These are phyloP conservation scores for Teratosphaeria zuluensis DNA, from an alignment of 2,329 filamentous ascomycete species.

Conservation along the genomic window DNA sequence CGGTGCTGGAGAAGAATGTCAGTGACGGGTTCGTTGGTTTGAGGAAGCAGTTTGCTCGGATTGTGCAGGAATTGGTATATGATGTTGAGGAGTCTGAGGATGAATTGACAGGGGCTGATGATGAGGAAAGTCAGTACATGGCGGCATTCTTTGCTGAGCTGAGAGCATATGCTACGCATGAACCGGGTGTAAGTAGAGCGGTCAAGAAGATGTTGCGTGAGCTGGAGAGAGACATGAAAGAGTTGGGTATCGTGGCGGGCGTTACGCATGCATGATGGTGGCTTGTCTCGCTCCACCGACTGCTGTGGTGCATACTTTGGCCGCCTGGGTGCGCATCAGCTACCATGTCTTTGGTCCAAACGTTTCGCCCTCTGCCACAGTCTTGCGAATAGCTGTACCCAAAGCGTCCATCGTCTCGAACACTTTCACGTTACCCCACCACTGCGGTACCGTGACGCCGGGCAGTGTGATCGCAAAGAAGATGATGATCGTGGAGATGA, in stretches of 20 bases:
- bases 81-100: background rate
- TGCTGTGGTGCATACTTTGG: background rate
- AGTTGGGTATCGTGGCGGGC: background rate
- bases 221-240: background rate
- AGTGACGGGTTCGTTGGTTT: background rate
- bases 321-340: background rate
- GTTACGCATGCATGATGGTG: background rate
- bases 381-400: constrained; percentile 21
- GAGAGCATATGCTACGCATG: background rate
- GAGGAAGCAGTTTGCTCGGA: background rate
- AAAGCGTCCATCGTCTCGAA: constrained; percentile 17
- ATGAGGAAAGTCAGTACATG: background rate
- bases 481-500: constrained; percentile 28
- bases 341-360: constrained; percentile 48
- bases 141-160: background rate
- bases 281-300: background rate
- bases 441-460: constrained; percentile 23
- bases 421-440: constrained; percentile 7
- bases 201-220: background rate
- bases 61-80: background rate
- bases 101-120: background rate
- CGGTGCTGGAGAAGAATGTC: background rate
- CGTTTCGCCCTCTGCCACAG: constrained; percentile 50
- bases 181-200: background rate
- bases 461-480: constrained; percentile 32